Percentiles rank a stretch among this genome's conserved stretches.
These are phyloP conservation scores for Populus simonii DNA, from an alignment of 345 rosid species.

Conservation along the genomic window DNA sequence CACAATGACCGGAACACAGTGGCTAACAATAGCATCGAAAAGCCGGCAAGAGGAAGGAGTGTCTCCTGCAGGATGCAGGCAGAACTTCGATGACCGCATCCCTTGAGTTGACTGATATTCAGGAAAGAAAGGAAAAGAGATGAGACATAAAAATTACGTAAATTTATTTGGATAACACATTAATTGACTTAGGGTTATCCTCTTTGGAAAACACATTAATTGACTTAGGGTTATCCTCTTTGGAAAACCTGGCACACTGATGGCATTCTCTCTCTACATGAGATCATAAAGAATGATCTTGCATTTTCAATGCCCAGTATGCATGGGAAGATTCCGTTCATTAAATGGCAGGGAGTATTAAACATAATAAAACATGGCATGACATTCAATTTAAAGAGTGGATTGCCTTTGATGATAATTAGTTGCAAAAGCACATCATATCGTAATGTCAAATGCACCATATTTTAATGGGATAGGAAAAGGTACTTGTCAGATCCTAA, in stretches of 20 bases:
- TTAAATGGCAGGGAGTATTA: too few relatives aligned
- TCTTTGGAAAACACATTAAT: background rate
- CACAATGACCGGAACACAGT: constrained; percentile 79
- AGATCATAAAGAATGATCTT: background rate
- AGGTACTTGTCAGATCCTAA: background rate
- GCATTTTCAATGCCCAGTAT: too few relatives aligned
- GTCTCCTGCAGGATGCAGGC: constrained; percentile 88
- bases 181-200: background rate
- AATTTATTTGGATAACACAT: background rate
- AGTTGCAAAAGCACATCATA: background rate
- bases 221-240: background rate
- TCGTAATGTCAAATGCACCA: background rate
- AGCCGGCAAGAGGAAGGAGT: constrained; percentile 91
- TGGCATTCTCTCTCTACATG: background rate
- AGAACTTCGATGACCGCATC: constrained; percentile 85
- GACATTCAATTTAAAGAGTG: background rate
- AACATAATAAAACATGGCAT: background rate
- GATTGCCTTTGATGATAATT: background rate
- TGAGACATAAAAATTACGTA: background rate
- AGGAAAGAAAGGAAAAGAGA: constrained; percentile 17
- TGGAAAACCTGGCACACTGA: background rate
- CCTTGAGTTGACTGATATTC: constrained; percentile 62
- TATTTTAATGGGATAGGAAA: background rate
- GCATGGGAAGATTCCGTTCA: background rate
- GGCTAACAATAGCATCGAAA: constrained; percentile 85